phyloP scores from a whole-genome alignment of 1,139 yeast genomes.

The Hyphopichia pseudoburtonii region DNA sequence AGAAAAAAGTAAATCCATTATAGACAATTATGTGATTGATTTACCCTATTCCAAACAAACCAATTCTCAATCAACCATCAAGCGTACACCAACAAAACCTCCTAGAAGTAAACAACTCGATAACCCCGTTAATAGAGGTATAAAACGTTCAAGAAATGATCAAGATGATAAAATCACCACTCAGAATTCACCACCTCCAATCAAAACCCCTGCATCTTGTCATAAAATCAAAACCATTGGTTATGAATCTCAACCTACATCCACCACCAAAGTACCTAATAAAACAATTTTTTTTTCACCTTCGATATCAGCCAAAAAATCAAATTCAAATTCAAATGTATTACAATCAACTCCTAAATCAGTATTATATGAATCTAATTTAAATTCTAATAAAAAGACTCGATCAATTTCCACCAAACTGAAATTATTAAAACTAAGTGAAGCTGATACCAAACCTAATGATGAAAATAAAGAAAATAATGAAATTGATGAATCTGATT shows the following conservation, averaged over 20 bases:
- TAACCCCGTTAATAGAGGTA: slow-evolving; percentile 9
- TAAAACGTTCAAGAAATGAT: slow-evolving; percentile 9
- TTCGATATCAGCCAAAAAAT: slow-evolving; percentile 22
- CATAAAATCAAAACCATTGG: slow-evolving; percentile 3
- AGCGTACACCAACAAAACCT: slow-evolving; percentile 2
- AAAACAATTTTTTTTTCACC: slow-evolving; percentile 35
- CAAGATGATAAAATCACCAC: slow-evolving; percentile 7
- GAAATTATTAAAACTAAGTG: neutral
- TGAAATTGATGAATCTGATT: slow-evolving; percentile 25
- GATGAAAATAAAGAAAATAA: slow-evolving; percentile 8
- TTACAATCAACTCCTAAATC: slow-evolving; percentile 28
- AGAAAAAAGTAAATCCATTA: slow-evolving; percentile 17
- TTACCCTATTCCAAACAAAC: slow-evolving; percentile 14
- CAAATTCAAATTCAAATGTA: slow-evolving; percentile 10
- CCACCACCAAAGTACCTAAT: slow-evolving; percentile 32
- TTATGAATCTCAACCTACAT: slow-evolving; percentile 13
- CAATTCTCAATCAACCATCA: neutral
- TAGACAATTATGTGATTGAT: slow-evolving; percentile 17
- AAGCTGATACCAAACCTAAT: slow-evolving; percentile 1
- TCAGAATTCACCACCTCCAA: no score
- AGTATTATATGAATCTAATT: slow-evolving; percentile 14
- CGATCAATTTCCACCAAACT: slow-evolving; percentile 1
- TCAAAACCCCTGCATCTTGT: neutral
- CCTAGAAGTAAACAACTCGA: slow-evolving; percentile 1
- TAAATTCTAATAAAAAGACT: slow-evolving; percentile 3